These are phyloP conservation scores for Novymonas esmeraldas DNA, from an alignment of 208 protist genomes.

Conservation along the genomic window DNA sequence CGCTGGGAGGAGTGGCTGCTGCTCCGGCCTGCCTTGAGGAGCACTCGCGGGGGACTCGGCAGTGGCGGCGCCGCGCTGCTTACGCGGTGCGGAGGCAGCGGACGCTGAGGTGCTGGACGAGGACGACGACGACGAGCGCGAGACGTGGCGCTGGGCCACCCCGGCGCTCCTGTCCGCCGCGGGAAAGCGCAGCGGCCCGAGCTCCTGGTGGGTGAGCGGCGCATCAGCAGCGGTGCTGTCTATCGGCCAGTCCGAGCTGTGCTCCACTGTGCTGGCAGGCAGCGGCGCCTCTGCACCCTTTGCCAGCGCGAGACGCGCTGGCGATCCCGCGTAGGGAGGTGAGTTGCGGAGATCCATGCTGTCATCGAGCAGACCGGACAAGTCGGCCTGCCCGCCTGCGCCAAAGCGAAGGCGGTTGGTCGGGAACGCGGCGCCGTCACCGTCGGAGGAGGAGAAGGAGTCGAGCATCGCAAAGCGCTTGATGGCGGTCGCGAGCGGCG, in stretches of 20 bases:
- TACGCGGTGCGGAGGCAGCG: not conserved
- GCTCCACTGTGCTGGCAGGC: not conserved
- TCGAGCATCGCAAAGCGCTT: constrained; percentile 33
- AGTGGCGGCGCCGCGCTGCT: not conserved
- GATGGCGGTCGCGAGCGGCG: constrained; percentile 13
- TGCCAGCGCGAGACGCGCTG: not conserved
- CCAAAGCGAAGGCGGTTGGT: not conserved
- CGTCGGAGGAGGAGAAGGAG: constrained; percentile 13
- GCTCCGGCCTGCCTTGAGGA: no score
- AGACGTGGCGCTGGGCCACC: not conserved
- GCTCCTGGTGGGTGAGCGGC: not conserved
- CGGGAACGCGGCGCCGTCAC: not conserved
- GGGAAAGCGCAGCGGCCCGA: not conserved
- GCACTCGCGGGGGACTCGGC: not conserved
- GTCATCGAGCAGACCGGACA: constrained; percentile 19
- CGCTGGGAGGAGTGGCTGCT: no score
- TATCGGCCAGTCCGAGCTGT: not conserved
- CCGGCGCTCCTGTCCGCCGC: constrained; percentile 6
- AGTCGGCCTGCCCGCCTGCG: constrained; percentile 6
- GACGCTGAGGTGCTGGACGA: no score
- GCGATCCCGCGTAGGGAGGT: not conserved
- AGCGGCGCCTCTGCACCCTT: not conserved
- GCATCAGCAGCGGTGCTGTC: not conserved
- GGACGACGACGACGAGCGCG: not conserved
- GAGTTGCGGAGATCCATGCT: constrained; percentile 7